Evolutionary conservation across 179 eudicot genomes (phyloP).

Genomic region (Spinacia oleracea): DNA sequence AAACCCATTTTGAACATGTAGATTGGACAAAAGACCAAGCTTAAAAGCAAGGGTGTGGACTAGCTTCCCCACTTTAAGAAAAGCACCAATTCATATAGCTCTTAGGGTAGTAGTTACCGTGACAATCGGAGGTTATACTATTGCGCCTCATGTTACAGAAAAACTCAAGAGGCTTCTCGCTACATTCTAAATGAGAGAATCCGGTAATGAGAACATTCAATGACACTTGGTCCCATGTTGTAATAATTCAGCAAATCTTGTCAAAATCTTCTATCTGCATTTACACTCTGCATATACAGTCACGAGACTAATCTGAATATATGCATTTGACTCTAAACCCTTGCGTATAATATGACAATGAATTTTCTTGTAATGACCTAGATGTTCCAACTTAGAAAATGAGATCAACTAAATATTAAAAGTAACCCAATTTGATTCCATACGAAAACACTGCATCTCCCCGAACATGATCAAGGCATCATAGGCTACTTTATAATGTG

Average conservation of each 20-base stretch:
- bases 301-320: conserved; percentile 44
- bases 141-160: conserved; percentile 51
- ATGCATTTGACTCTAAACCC: conserved; percentile 44
- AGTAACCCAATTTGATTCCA: conserved; percentile 41
- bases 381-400: conserved; percentile 42
- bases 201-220: conserved; percentile 66
- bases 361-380: conserved; percentile 51
- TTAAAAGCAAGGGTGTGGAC: too few species aligned
- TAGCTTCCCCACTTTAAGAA: too few species aligned
- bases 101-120: conserved; percentile 49
- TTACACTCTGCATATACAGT: conserved; percentile 43
- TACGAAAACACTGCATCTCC: conserved; percentile 45
- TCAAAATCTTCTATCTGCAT: conserved; percentile 14
- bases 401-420: conserved; percentile 48
- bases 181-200: conserved; percentile 46
- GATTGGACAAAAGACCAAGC: too few species aligned
- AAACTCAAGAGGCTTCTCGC: conserved; percentile 38
- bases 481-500: conserved; percentile 37
- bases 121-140: conserved; percentile 42
- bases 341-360: conserved; percentile 41
- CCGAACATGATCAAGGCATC: conserved; percentile 50
- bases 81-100: conserved; percentile 31
- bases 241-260: conserved; percentile 36
- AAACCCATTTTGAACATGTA: conserved; percentile 50
- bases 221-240: conserved; percentile 51